Evolutionary conservation across 176 grass and related monocot genomes (phyloP).

Genomic region (Aechmea fasciata): DNA sequence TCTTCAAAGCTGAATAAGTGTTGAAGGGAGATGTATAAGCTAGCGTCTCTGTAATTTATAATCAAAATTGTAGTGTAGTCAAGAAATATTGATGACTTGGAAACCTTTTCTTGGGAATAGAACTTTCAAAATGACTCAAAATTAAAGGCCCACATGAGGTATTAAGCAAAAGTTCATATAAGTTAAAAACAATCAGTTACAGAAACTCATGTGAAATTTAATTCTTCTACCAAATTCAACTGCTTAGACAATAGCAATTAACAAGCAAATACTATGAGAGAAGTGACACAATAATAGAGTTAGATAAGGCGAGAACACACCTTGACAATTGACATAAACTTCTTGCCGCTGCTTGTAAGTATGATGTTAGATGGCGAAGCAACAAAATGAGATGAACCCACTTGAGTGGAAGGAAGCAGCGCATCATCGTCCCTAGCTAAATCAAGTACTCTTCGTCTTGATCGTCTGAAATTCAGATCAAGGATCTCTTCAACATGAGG

Average conservation of each 20-base stretch:
- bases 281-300: background rate
- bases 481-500: constrained; percentile 88
- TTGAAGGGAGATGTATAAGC: too few species aligned
- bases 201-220: background rate
- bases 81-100: too few species aligned
- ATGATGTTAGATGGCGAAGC: constrained; percentile 43
- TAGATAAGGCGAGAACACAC: constrained; percentile 31
- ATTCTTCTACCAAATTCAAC: background rate
- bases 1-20: too few species aligned
- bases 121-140: too few species aligned
- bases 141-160: too few species aligned
- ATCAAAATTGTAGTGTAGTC: too few species aligned
- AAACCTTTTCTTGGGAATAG: too few species aligned
- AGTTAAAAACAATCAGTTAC: too few species aligned
- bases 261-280: constrained; percentile 4
- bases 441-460: constrained; percentile 62
- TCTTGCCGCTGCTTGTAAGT: constrained; percentile 69
- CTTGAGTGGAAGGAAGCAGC: constrained; percentile 37
- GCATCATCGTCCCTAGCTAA: constrained; percentile 53
- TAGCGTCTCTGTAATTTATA: too few species aligned
- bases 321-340: constrained; percentile 77
- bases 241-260: background rate
- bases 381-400: constrained; percentile 33
- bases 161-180: too few species aligned
- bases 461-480: constrained; percentile 87